These are phyloP conservation scores for Aspergillus versicolor DNA, from an alignment of 2,329 filamentous ascomycete genomes.

Conservation along the genomic window DNA sequence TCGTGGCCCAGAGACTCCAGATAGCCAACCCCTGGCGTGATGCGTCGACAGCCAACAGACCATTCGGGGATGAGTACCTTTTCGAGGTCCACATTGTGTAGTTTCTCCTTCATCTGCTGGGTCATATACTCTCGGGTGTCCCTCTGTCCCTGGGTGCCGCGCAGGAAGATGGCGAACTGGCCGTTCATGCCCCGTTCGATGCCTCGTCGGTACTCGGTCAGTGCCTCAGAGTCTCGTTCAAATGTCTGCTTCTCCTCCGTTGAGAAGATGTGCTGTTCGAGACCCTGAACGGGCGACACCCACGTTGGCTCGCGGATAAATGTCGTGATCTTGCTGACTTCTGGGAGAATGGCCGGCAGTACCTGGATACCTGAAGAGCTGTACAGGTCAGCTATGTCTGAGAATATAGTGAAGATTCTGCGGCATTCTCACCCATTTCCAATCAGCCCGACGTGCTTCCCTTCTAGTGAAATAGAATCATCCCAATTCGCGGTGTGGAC, in stretches of 20 bases:
- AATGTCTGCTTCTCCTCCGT: constrained; percentile 25
- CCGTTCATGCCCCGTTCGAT: constrained; percentile 7
- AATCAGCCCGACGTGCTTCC: constrained; percentile 30
- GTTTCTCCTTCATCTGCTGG: constrained; percentile 9
- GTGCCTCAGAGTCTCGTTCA: constrained; percentile 13
- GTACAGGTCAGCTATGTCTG: not conserved
- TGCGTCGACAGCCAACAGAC: constrained; percentile 41
- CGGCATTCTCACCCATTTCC: constrained; percentile 22
- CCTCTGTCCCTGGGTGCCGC: not conserved
- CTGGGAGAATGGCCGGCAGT: constrained; percentile 14
- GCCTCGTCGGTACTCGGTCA: constrained; percentile 1
- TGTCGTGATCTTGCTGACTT: constrained; percentile 22
- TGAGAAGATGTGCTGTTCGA: constrained; percentile 22
- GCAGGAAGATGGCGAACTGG: constrained; percentile 2
- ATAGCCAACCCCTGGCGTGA: constrained; percentile 54
- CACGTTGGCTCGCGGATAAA: constrained; percentile 30
- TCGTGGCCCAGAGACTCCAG: constrained; percentile 47
- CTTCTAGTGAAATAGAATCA: constrained; percentile 22
- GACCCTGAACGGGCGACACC: constrained; percentile 24
- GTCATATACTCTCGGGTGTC: constrained; percentile 3
- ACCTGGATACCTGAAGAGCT: constrained; percentile 36
- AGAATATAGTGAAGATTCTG: too few relatives aligned
- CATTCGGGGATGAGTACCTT: constrained; percentile 19
- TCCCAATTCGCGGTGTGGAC: constrained; percentile 28
- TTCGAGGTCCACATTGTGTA: not conserved